phyloP scores from a whole-genome alignment of 805 yeast genomes.

The Ogataea allantospora region DNA sequence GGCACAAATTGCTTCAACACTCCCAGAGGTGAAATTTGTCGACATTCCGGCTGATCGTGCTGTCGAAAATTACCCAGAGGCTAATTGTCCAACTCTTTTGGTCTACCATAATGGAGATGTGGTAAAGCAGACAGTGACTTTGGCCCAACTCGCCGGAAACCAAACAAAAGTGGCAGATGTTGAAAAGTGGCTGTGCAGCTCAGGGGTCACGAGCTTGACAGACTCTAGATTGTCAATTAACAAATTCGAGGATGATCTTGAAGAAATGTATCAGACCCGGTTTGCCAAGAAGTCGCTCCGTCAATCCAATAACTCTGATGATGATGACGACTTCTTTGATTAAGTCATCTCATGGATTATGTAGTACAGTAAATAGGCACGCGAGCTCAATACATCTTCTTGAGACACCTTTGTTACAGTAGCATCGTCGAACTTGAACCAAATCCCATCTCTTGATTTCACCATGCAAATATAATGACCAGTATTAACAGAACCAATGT shows the following conservation, averaged over 20 bases:
- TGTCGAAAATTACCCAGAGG: conserved; percentile 86
- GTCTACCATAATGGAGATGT: conserved; percentile 79
- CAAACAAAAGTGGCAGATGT: conserved; percentile 67
- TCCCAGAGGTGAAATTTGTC: conserved; percentile 81
- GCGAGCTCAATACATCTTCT: conserved; percentile 63
- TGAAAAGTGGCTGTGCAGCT: conserved; percentile 66
- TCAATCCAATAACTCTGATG: conserved; percentile 35
- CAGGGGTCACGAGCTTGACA: conserved; percentile 60
- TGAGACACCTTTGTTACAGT: conserved; percentile 65
- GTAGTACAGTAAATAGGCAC: conserved; percentile 80
- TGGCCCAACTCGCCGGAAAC: conserved; percentile 82
- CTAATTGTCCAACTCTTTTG: conserved; percentile 86
- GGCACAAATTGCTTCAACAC: conserved; percentile 57
- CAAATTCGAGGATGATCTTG: conserved; percentile 50
- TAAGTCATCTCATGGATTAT: conserved; percentile 45
- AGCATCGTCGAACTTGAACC: conserved; percentile 93
- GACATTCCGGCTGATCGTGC: conserved; percentile 92
- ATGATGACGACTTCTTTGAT: conserved; percentile 51
- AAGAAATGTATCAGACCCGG: conserved; percentile 50
- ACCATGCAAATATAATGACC: conserved; percentile 89
- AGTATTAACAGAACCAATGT: conserved; percentile 89
- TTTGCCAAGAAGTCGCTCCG: conserved; percentile 60
- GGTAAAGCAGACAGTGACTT: conserved; percentile 74
- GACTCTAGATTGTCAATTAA: conserved; percentile 69
- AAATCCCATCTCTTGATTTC: conserved; percentile 67